phyloP scores from a whole-genome alignment of 495 filamentous ascomycete genomes.

The Trichoderma parareesei region DNA sequence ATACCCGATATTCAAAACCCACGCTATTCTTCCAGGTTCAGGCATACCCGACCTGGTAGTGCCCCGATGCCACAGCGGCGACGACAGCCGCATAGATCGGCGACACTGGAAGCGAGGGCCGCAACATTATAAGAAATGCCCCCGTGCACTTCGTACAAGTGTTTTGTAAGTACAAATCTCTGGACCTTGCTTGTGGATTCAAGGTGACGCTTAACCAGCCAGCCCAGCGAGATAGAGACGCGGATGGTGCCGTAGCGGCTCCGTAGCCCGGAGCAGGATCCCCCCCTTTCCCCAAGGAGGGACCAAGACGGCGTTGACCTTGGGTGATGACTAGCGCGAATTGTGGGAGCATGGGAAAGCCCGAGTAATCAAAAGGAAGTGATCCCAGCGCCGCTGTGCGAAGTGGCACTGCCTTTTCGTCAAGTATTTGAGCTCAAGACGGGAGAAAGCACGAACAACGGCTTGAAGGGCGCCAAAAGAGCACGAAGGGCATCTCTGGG shows the following conservation, averaged over 20 bases:
- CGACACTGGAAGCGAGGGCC: neutral
- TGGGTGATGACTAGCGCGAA: neutral
- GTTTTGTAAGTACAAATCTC: neutral
- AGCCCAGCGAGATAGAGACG: neutral
- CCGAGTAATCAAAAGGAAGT: neutral
- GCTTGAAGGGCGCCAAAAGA: neutral
- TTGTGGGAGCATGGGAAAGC: neutral
- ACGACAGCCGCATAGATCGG: neutral
- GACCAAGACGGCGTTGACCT: neutral
- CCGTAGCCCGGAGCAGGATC: neutral
- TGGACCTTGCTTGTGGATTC: neutral
- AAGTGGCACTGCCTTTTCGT: neutral
- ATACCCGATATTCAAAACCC: no score
- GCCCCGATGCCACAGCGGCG: no score
- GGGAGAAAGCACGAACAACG: neutral
- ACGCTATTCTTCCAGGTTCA: no score
- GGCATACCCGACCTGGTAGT: no score
- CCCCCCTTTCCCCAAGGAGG: neutral
- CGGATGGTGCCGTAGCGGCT: conserved; percentile 6
- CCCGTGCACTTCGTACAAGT: no score
- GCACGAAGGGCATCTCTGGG: neutral
- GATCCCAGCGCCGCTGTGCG: neutral
- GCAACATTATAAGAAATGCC: neutral
- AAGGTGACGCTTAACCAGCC: neutral
- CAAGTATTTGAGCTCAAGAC: neutral